A percentile compares a stretch with the other conserved stretches of the same genome.
Conservation (phyloP, 2,329 filamentous ascomycete genomes). For the Xylariaceae sp. region DNA sequence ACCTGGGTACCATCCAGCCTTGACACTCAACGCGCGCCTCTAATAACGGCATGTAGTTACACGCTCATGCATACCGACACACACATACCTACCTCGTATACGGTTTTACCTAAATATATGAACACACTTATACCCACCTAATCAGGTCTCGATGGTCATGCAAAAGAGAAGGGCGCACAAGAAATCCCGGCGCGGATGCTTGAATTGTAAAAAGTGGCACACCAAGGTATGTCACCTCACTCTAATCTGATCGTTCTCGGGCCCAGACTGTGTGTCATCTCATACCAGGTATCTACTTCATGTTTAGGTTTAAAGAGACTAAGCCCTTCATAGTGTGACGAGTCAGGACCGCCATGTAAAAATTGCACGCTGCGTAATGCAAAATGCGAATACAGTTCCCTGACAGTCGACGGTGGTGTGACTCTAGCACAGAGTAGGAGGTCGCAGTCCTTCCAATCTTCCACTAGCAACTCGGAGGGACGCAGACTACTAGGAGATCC, state of each 20-base stretch:
- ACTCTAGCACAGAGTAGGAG: not conserved
- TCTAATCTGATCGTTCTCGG: not conserved
- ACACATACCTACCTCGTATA: too few species aligned
- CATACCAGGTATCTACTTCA: not conserved
- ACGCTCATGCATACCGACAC: too few species aligned
- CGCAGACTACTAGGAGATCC: slow-evolving; percentile 5
- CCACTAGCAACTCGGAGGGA: slow-evolving; percentile 8
- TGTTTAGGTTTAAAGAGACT: slow-evolving; percentile 6
- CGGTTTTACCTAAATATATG: too few species aligned
- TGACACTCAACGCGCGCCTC: too few species aligned
- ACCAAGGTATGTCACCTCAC: slow-evolving; percentile 28
- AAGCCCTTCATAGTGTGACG: slow-evolving; percentile 24
- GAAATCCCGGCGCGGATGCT: slow-evolving; percentile 34
- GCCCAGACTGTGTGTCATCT: not conserved
- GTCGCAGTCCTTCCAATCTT: slow-evolving; percentile 3
- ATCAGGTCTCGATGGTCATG: slow-evolving; percentile 16
- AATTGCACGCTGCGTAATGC: slow-evolving; percentile 30
- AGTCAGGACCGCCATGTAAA: slow-evolving; percentile 28
- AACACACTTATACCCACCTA: not conserved
- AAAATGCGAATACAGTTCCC: slow-evolving; percentile 26
- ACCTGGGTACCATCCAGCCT: too few species aligned
- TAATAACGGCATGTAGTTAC: too few species aligned
- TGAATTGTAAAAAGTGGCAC: slow-evolving; percentile 35
- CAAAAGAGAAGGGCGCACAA: slow-evolving; percentile 33
- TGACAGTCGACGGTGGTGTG: slow-evolving; percentile 6